phyloP scores from a whole-genome alignment of 2,329 filamentous ascomycete species.

The Thelonectria blattea region DNA sequence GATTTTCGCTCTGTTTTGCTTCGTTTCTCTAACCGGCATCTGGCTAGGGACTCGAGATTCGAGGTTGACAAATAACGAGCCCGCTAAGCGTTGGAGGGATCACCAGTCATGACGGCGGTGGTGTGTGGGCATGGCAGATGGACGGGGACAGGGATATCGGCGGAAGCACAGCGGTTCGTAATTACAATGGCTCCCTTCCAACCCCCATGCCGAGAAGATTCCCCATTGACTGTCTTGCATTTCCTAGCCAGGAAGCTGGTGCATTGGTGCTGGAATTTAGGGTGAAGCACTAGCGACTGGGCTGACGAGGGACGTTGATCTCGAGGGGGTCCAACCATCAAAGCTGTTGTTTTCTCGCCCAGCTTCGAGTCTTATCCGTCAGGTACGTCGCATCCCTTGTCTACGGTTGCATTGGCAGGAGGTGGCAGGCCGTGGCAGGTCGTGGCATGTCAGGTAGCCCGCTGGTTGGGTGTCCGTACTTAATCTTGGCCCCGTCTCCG shows the following conservation, averaged over 20 bases:
- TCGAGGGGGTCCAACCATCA: not conserved
- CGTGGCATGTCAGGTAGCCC: not conserved
- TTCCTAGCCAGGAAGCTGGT: not conserved
- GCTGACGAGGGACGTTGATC: not conserved
- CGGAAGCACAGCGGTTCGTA: slow-evolving; percentile 6
- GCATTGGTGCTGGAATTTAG: not conserved
- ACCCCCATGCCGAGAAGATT: not conserved
- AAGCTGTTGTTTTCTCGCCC: not conserved
- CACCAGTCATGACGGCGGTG: not conserved
- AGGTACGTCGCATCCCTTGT: not conserved
- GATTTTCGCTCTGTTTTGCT: not conserved
- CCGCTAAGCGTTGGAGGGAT: not conserved
- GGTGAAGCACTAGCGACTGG: not conserved
- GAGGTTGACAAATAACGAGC: slow-evolving; percentile 1
- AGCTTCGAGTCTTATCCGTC: not conserved
- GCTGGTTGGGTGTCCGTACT: not conserved
- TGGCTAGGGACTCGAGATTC: slow-evolving; percentile 8
- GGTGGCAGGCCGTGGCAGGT: not conserved
- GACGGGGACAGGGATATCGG: not conserved
- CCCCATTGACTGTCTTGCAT: slow-evolving; percentile 1
- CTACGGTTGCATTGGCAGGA: not conserved
- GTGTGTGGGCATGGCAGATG: slow-evolving; percentile 11
- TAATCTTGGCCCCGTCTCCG: not conserved
- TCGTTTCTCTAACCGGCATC: slow-evolving; percentile 1
- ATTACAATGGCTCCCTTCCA: slow-evolving; percentile 7